Evolutionary conservation across 495 filamentous ascomycete species (phyloP).

Genomic region (Podospora fimiseda): DNA sequence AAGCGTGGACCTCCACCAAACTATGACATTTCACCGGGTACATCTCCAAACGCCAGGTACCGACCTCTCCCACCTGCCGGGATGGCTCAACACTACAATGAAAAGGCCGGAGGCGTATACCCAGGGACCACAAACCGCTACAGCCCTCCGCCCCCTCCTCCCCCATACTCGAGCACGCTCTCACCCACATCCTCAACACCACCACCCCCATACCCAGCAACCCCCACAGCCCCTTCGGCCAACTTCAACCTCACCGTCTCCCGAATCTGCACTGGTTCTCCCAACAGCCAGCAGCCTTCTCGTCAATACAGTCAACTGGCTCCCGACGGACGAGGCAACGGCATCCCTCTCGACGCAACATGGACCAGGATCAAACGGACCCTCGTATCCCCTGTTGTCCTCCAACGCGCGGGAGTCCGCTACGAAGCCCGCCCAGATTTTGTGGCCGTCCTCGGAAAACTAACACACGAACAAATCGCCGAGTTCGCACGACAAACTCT

Average conservation of each 20-base stretch:
- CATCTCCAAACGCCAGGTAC: slow-evolving; percentile 23
- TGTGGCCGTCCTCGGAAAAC: slow-evolving; percentile 59
- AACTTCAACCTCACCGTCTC: slow-evolving; percentile 13
- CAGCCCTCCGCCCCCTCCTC: slow-evolving; percentile 20
- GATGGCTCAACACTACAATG: not conserved
- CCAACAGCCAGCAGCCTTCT: slow-evolving; percentile 1
- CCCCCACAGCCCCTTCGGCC: slow-evolving; percentile 15
- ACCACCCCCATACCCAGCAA: slow-evolving; percentile 22
- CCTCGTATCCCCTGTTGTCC: slow-evolving; percentile 60
- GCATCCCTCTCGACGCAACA: slow-evolving; percentile 58
- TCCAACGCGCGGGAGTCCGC: slow-evolving; percentile 56
- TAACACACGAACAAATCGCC: slow-evolving; percentile 55
- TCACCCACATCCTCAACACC: slow-evolving; percentile 16
- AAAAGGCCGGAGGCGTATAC: not conserved
- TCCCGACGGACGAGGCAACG: slow-evolving; percentile 48
- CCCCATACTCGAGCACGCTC: slow-evolving; percentile 18
- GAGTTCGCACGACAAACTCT: slow-evolving; percentile 50
- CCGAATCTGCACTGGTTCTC: slow-evolving; percentile 5
- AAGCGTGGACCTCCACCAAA: slow-evolving; percentile 16
- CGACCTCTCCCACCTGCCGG: slow-evolving; percentile 13
- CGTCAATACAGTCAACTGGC: slow-evolving; percentile 28
- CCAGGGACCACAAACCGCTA: slow-evolving; percentile 25
- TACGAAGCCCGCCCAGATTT: slow-evolving; percentile 64
- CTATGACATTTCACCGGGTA: slow-evolving; percentile 26
- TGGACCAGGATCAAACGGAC: slow-evolving; percentile 66